Evolutionary conservation across 2,329 filamentous ascomycete genomes (phyloP).

Genomic region (Balansia obtecta): DNA sequence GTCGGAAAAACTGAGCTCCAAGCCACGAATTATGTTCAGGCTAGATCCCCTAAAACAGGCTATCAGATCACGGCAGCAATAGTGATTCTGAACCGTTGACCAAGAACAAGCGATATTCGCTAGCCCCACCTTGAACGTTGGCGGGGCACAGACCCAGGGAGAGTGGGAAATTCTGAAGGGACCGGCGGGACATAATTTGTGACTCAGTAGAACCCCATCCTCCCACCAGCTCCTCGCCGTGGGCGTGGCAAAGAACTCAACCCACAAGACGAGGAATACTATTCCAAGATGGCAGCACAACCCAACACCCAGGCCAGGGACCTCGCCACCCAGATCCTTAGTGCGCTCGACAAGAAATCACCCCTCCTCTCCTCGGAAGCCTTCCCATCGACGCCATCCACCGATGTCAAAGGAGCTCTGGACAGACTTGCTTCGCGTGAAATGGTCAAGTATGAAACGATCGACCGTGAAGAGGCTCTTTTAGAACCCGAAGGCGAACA

Average conservation of each 20-base stretch:
- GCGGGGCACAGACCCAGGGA: slow-evolving; percentile 4
- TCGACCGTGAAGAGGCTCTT: slow-evolving; percentile 64
- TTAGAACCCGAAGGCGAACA: slow-evolving; percentile 64
- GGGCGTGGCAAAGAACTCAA: neutral
- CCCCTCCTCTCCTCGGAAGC: slow-evolving; percentile 55
- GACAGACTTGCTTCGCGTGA: slow-evolving; percentile 74
- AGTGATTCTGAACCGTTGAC: too few relatives aligned
- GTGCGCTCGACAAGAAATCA: slow-evolving; percentile 49
- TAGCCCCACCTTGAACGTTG: neutral
- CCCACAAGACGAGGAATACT: neutral
- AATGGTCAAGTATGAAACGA: slow-evolving; percentile 77
- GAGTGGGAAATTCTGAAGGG: slow-evolving; percentile 3
- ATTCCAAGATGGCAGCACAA: slow-evolving; percentile 28
- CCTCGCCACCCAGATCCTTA: slow-evolving; percentile 52
- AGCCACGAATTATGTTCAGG: too few relatives aligned
- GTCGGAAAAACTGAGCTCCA: too few relatives aligned
- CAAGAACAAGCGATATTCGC: neutral
- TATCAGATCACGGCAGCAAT: too few relatives aligned
- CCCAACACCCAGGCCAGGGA: slow-evolving; percentile 33
- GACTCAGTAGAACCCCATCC: slow-evolving; percentile 4
- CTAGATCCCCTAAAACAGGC: too few relatives aligned
- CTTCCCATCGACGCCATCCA: slow-evolving; percentile 55
- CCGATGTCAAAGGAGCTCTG: slow-evolving; percentile 71
- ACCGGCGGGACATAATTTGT: neutral
- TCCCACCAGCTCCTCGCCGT: slow-evolving; percentile 1